Base-by-base conservation (phyloP, 2,329 filamentous ascomycete species). In the Alternaria sp. region DNA sequence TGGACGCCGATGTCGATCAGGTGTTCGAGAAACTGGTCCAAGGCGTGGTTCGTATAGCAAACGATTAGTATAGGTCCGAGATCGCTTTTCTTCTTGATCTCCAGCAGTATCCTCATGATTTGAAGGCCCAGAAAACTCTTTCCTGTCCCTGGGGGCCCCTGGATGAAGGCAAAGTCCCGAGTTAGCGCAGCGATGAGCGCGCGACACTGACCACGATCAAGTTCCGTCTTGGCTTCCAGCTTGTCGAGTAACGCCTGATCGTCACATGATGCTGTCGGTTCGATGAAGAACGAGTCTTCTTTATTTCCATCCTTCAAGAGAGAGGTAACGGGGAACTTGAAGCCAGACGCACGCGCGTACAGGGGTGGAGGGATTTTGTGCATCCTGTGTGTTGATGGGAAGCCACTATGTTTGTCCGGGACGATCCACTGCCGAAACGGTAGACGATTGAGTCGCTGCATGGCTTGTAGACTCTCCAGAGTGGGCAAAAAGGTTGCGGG, bases 91-190 rank as follows among this genome's bases (percentile, higher is more conserved):
- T 64, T 46, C 28, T 76, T 80, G 58, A 78, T 76, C 81, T 84
- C 11, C 81, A 90, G 70, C 6, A 90, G 72, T 0, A 84, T 81
- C 62, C 85, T 85, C 62, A 90, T 84, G n/a, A 91, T 73, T 46
- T 85, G 82, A 2, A 88, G 82, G 3, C 89, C 89, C 0, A 85
- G 83, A 66, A 85, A 91, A 5, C 83, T 86, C 72, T 92, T 92
- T 0, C 90, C 90, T 0, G 90, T 92, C 0, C 90, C 90, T 0
- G 90, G 90, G 0, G 90, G 90, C 0, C 90, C 90, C 78, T 92
- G 89, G 11, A 91, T 89, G 5, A 91, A 80, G 1, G 87, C 85
- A 9, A 91, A 75, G 32, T 83, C 82, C 1, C 83, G 81, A 0
- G 80, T 82, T 0, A 92, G 76, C 3, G 87, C 83, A 17, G 83